Percentiles rank a stretch among this genome's conserved stretches.
phyloP scores from a whole-genome alignment of 2,329 filamentous ascomycete genomes.

The Colletotrichum navitas region DNA sequence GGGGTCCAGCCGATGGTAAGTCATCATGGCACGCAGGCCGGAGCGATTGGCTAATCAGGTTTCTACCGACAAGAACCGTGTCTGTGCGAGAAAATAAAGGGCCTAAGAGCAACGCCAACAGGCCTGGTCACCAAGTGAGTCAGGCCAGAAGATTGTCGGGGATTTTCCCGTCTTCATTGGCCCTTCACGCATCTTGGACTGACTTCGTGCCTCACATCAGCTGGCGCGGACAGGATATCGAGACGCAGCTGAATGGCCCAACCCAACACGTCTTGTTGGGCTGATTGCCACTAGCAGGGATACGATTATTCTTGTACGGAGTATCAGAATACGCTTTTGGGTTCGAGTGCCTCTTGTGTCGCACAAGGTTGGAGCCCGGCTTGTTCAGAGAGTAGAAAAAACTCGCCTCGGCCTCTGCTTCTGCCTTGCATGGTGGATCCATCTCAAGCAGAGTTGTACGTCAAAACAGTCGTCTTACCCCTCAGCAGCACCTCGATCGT shows the following conservation, averaged over 20 bases:
- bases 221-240: slow-evolving; percentile 17
- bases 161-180: slow-evolving; percentile 31
- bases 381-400: neutral
- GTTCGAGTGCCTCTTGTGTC: neutral
- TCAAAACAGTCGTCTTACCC: slow-evolving; percentile 12
- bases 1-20: slow-evolving; percentile 30
- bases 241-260: slow-evolving; percentile 3
- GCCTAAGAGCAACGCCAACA: slow-evolving; percentile 9
- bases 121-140: slow-evolving; percentile 29
- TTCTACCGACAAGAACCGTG: slow-evolving; percentile 37
- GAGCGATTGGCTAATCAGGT: slow-evolving; percentile 36
- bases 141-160: slow-evolving; percentile 35
- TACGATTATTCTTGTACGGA: neutral
- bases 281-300: neutral
- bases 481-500: neutral
- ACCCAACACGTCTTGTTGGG: neutral
- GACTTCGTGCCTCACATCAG: slow-evolving; percentile 21
- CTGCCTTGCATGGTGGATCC: slow-evolving; percentile 2
- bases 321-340: neutral
- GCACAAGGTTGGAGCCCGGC: slow-evolving; percentile 8
- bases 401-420: neutral
- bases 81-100: slow-evolving; percentile 31
- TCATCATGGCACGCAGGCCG: slow-evolving; percentile 10
- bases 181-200: no score
- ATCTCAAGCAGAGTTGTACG: slow-evolving; percentile 3